Evolutionary conservation across 176 grass and related monocot species (phyloP).

Genomic region (Juncus inflexus): DNA sequence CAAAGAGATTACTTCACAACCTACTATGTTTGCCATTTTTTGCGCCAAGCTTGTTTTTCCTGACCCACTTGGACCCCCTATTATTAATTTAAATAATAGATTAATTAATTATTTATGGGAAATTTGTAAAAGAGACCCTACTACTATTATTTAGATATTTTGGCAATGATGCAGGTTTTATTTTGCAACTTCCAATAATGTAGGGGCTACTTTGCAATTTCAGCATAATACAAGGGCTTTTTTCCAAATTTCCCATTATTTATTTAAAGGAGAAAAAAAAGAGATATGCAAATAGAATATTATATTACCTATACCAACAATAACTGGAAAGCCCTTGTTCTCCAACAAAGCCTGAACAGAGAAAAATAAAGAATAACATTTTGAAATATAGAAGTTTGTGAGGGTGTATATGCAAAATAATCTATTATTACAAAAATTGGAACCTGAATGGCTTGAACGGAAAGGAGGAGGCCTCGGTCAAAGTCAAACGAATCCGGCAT

Average conservation of each 20-base stretch:
- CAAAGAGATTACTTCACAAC: slow-evolving; percentile 96
- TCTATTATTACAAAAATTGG: slow-evolving; percentile 9
- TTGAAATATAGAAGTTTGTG: slow-evolving; percentile 5
- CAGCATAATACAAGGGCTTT: no score
- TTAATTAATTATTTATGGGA: no score
- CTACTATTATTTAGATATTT: no score
- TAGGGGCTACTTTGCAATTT: no score
- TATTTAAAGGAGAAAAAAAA: no score
- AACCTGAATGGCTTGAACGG: slow-evolving; percentile 98
- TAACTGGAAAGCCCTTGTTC: slow-evolving; percentile 96
- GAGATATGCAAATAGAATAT: background rate
- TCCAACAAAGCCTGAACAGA: slow-evolving; percentile 78
- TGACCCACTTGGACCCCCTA: slow-evolving; percentile 94
- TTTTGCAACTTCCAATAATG: no score
- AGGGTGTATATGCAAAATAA: background rate
- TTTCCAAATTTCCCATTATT: no score
- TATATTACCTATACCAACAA: slow-evolving; percentile 89
- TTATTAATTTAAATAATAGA: no score
- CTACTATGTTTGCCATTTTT: slow-evolving; percentile 99
- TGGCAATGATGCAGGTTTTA: no score
- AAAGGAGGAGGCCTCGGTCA: slow-evolving; percentile 91
- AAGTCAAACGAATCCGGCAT: slow-evolving; percentile 94
- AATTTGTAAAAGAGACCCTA: no score
- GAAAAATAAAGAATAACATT: slow-evolving; percentile 25
- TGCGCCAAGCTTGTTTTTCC: slow-evolving; percentile 97